These are phyloP conservation scores for Chytridium lagenaria DNA, from an alignment of 371 early-diverging fungal species.

Conservation along the genomic window DNA sequence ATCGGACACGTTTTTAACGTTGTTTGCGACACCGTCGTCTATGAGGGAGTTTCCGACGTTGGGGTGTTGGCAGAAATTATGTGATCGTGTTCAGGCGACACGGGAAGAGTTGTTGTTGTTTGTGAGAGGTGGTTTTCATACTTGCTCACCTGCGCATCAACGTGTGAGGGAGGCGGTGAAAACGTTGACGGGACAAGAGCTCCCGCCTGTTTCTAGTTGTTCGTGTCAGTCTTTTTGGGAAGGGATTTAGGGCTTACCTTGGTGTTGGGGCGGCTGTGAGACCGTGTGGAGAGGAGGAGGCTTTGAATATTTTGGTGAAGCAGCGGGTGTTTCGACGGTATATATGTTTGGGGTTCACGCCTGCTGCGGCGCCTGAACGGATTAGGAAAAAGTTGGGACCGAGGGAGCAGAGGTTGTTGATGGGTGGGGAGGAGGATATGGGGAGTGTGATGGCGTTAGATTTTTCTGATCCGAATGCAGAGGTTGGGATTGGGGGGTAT, in stretches of 20 bases:
- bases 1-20: constrained; percentile 19
- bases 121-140: constrained; percentile 1
- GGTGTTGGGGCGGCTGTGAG: background rate
- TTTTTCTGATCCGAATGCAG: constrained; percentile 1
- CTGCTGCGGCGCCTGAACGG: constrained; percentile 1
- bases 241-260: background rate
- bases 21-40: constrained; percentile 6
- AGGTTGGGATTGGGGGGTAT: constrained; percentile 6
- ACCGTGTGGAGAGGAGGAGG: background rate
- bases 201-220: too few species aligned
- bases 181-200: background rate
- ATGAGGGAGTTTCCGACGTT: constrained; percentile 19
- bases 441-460: background rate
- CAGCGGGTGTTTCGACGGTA: background rate
- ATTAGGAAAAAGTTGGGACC: constrained; percentile 13
- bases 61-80: constrained; percentile 2
- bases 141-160: background rate
- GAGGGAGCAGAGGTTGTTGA: background rate
- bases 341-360: constrained; percentile 12
- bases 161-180: background rate
- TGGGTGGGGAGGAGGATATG: background rate
- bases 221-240: background rate
- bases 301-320: background rate
- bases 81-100: background rate
- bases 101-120: background rate